These are phyloP conservation scores for Trifolium dubium DNA, from an alignment of 306 rosid genomes.

Conservation along the genomic window DNA sequence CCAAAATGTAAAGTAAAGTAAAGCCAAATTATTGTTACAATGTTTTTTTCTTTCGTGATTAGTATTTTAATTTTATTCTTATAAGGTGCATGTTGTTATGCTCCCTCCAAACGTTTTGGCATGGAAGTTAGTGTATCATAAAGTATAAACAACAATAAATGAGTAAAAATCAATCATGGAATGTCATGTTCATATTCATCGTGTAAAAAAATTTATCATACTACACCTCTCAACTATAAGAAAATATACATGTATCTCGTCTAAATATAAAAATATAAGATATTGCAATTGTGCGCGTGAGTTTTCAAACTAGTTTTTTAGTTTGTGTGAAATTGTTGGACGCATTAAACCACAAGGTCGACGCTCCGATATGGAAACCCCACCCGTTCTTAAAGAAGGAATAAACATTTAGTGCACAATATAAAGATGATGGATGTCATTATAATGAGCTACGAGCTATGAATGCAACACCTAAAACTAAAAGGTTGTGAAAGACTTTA, in stretches of 20 bases:
- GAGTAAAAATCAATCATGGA: too few relatives aligned
- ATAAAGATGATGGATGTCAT: conserved; percentile 37
- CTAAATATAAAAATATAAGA: too few relatives aligned
- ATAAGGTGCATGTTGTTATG: not conserved
- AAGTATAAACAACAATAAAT: not conserved
- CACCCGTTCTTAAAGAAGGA: conserved; percentile 12
- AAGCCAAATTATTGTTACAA: conserved; percentile 32
- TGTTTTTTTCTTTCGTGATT: not conserved
- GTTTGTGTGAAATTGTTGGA: not conserved
- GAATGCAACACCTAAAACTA: conserved; percentile 27
- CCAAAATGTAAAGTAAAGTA: conserved; percentile 9
- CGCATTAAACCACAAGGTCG: not conserved
- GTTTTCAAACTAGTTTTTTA: not conserved
- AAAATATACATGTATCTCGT: too few relatives aligned
- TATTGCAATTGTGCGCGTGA: too few relatives aligned
- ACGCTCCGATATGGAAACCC: conserved; percentile 5
- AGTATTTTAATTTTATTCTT: not conserved
- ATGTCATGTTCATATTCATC: too few relatives aligned
- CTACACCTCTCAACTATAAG: too few relatives aligned
- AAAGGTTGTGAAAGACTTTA: conserved; percentile 48
- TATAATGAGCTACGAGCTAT: conserved; percentile 43
- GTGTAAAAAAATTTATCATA: too few relatives aligned
- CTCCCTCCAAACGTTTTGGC: conserved; percentile 11
- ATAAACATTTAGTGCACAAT: conserved; percentile 31
- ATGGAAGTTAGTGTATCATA: conserved; percentile 6